These are phyloP conservation scores for Diddensiella transvaalensis DNA, from an alignment of 805 yeast species.

Conservation along the genomic window DNA sequence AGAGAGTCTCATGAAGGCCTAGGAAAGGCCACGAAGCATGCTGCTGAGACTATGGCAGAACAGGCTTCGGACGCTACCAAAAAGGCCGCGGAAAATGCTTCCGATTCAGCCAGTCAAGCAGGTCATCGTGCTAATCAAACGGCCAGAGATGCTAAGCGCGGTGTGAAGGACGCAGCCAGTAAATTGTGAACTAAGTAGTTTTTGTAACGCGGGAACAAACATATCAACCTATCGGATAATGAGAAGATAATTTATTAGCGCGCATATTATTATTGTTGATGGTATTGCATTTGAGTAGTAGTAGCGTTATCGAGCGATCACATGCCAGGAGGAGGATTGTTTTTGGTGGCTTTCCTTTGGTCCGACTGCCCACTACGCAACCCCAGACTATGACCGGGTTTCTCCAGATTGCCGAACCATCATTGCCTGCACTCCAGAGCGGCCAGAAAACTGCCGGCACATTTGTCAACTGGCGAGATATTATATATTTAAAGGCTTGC, in stretches of 20 bases:
- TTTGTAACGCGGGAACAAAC: too few species aligned
- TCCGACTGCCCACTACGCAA: neutral
- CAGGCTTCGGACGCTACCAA: neutral
- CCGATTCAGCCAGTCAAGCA: neutral
- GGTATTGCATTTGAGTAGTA: too few species aligned
- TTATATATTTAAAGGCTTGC: neutral
- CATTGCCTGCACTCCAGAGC: too few species aligned
- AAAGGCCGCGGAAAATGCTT: conserved; percentile 2
- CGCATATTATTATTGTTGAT: too few species aligned
- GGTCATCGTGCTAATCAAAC: neutral
- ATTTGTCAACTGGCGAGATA: neutral
- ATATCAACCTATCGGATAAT: too few species aligned
- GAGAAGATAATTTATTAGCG: too few species aligned
- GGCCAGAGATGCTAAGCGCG: neutral
- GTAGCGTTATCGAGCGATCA: too few species aligned
- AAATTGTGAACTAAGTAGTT: too few species aligned
- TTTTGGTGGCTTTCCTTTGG: neutral
- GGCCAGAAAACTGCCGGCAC: too few species aligned
- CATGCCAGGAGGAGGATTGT: neutral
- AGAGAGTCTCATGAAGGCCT: conserved; percentile 9
- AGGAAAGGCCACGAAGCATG: conserved; percentile 8
- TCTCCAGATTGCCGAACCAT: neutral
- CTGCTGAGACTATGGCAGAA: conserved; percentile 3
- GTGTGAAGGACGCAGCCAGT: neutral
- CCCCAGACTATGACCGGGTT: neutral